A percentile compares a stretch with the other conserved stretches of the same genome.
These are phyloP conservation scores for Melocanna baccifera DNA, from an alignment of 176 grass and related monocot genomes.

Conservation along the genomic window DNA sequence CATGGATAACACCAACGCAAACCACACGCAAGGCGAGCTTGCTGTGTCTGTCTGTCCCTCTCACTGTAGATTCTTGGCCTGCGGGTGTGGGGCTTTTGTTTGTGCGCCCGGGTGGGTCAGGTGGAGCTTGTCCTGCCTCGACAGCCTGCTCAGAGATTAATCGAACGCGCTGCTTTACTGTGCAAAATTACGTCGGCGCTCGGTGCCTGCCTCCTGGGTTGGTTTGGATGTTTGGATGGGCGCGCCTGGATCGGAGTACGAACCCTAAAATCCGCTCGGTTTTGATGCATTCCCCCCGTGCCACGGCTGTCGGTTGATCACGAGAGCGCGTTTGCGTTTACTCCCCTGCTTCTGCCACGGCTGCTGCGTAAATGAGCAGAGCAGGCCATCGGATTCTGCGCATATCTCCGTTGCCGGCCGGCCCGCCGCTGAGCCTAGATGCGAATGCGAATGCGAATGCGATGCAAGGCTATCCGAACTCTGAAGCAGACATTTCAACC, in stretches of 20 bases:
- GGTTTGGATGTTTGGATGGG: neutral
- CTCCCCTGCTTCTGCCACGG: neutral
- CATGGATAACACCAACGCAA: neutral
- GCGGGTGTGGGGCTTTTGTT: neutral
- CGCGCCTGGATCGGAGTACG: neutral
- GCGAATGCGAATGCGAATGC: neutral
- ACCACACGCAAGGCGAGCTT: neutral
- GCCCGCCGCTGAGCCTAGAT: neutral
- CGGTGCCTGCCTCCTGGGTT: no score
- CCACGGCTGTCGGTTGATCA: constrained; percentile 26
- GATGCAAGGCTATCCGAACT: neutral
- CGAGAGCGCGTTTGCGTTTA: neutral
- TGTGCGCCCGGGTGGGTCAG: neutral
- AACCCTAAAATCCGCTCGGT: neutral
- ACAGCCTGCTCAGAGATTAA: constrained; percentile 21
- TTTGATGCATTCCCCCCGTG: neutral
- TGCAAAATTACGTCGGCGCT: neutral
- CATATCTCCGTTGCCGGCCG: neutral
- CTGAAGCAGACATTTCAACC: neutral
- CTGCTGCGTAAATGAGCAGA: neutral
- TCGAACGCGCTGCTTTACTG: neutral
- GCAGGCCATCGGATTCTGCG: constrained; percentile 11
- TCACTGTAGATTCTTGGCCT: constrained; percentile 37
- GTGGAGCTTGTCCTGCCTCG: neutral
- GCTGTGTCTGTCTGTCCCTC: neutral